phyloP scores from a whole-genome alignment of 1,284 basidiomycete genomes.

The Abortiporus biennis region DNA sequence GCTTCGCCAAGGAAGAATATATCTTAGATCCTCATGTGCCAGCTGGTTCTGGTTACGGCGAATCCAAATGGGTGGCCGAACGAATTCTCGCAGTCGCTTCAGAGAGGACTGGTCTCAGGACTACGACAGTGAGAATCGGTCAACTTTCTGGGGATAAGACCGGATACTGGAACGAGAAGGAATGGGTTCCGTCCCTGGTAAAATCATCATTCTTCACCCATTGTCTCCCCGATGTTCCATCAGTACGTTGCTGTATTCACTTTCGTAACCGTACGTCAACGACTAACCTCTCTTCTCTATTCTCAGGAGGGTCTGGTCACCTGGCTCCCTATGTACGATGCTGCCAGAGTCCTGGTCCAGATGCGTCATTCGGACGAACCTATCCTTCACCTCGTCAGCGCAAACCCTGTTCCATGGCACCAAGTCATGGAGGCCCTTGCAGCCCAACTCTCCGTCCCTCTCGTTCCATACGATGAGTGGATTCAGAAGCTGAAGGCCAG shows the following conservation, averaged over 20 bases:
- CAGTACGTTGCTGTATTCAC: slow-evolving; percentile 8
- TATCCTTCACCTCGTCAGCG: slow-evolving; percentile 24
- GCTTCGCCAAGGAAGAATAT: neutral
- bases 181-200: slow-evolving; percentile 26
- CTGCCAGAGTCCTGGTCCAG: slow-evolving; percentile 13
- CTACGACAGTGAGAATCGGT: slow-evolving; percentile 18
- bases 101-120: slow-evolving; percentile 10
- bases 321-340: slow-evolving; percentile 20
- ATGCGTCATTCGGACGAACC: slow-evolving; percentile 13
- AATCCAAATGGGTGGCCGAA: slow-evolving; percentile 24
- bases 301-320: slow-evolving; percentile 10
- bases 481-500: slow-evolving; percentile 12
- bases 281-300: neutral
- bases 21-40: slow-evolving; percentile 16
- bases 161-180: slow-evolving; percentile 23
- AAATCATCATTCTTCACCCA: slow-evolving; percentile 17
- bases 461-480: slow-evolving; percentile 19
- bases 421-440: slow-evolving; percentile 15
- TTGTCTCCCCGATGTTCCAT: slow-evolving; percentile 19
- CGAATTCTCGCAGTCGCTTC: slow-evolving; percentile 14
- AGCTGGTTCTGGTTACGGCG: slow-evolving; percentile 19
- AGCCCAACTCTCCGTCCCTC: slow-evolving; percentile 11
- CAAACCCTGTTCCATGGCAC: slow-evolving; percentile 18
- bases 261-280: neutral
- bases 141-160: slow-evolving; percentile 20